A percentile compares a stretch with the other conserved stretches of the same genome.
Conservation (phyloP, 805 yeast species). For the Lipomyces spencermartinsiae region DNA sequence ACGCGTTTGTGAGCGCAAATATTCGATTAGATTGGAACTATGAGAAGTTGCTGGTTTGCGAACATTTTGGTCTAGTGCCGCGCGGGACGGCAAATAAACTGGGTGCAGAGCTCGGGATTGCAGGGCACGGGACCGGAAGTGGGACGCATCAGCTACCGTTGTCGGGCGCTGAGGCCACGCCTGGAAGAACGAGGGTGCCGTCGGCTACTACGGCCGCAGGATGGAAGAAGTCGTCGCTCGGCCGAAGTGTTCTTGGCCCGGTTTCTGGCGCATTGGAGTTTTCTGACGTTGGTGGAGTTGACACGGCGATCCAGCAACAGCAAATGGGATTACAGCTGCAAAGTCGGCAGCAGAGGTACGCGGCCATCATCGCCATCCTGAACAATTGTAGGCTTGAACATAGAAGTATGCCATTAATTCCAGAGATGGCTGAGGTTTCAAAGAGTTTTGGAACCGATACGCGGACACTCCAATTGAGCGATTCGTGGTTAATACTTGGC, state of each 20-base stretch:
- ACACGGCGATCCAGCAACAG: conserved; percentile 19
- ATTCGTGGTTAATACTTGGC: conserved; percentile 72
- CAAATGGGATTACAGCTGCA: conserved; percentile 28
- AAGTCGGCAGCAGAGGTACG: conserved; percentile 57
- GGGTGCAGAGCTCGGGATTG: conserved; percentile 37
- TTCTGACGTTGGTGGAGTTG: conserved; percentile 42
- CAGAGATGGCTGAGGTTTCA: conserved; percentile 66
- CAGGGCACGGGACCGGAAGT: conserved; percentile 34
- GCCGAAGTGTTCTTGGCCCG: conserved; percentile 48
- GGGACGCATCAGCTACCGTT: conserved; percentile 41
- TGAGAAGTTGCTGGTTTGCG: conserved; percentile 74
- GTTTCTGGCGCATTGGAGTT: conserved; percentile 41
- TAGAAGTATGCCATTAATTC: conserved; percentile 57
- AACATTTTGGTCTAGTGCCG: conserved; percentile 65
- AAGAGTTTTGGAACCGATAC: conserved; percentile 57
- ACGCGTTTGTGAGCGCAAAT: conserved; percentile 71
- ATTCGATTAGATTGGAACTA: conserved; percentile 84
- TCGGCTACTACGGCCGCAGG: conserved; percentile 20
- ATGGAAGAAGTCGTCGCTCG: conserved; percentile 48
- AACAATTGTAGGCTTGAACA: conserved; percentile 62
- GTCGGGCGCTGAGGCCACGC: not conserved
- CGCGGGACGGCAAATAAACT: conserved; percentile 33
- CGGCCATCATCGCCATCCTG: conserved; percentile 70
- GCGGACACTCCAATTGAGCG: conserved; percentile 73
- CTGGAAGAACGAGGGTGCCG: not conserved